Evolutionary conservation across 2,329 filamentous ascomycete genomes (phyloP), one percentile per base, ranked within the genome.

Genomic region (Corniculantispora saksenae): DNA sequence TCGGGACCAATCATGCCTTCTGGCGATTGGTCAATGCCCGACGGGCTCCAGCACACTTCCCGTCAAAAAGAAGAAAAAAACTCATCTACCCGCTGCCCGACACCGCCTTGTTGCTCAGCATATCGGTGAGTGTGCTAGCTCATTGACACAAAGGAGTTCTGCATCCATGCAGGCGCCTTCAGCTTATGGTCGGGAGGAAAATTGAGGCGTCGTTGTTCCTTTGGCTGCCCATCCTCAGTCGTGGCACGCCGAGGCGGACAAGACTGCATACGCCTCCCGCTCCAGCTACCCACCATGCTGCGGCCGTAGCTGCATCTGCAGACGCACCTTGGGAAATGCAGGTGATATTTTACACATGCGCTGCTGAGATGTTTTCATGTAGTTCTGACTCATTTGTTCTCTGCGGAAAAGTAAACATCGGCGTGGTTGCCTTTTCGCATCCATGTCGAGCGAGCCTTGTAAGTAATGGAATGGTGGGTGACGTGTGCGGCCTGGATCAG

Each of bases 11-110:
- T 61, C 27, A 23, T 23, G 27, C 25, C 6, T 61, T 3, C 13
- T 45, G 32, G 35, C 48, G 8, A 61, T 61, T 61, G 58, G 58
- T 40, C 58, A 61, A 51, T 51, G 58, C 58, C 58, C 9, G 21
- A 61, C 12, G 3, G 21, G 21, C 25, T 29, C 23, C 17, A 21
- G 45, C 9, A 19, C 9, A 13, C 47, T 38, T 60, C 29, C 57
- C 45, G 58, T 51, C 35, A 32, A 19, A 27, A 17, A 32, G 45
- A 17, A 38, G 51, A 43, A 43, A 43, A 43, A 43, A 43, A 19
- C 9, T 13, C 32, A 50, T 32, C 6, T 51, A 51, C 32, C 58
- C 58, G 58, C 58, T 23, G 32, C 19, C 40, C 58, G 47, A 61
- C 58, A 61, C 53, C 32, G 32, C 35, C 32, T 56, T 40, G 53